A percentile compares a stretch with the other conserved stretches of the same genome.
Evolutionary conservation across 225 moss, liverwort and hornwort species (phyloP).

Genomic region (Sphagnum tenellum): DNA sequence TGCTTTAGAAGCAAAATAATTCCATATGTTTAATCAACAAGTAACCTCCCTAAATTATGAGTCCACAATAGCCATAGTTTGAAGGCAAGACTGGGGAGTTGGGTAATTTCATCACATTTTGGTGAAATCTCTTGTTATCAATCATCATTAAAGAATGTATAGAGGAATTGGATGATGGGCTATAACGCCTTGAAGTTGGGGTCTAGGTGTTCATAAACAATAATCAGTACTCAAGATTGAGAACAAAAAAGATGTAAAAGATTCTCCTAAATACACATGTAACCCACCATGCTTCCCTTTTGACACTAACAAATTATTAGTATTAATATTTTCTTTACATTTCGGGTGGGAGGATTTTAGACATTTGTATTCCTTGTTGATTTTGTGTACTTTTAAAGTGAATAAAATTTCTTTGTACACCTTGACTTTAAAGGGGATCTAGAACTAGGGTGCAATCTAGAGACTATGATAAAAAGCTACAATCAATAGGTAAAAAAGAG

Average conservation of each 20-base stretch:
- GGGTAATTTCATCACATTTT: background rate
- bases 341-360: too few relatives aligned
- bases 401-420: background rate
- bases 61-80: too few relatives aligned
- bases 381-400: background rate
- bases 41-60: conserved; percentile 8
- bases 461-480: conserved; percentile 47
- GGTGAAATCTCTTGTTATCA: background rate
- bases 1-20: conserved; percentile 41
- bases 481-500: conserved; percentile 57
- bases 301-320: too few relatives aligned
- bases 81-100: too few relatives aligned
- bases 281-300: too few relatives aligned
- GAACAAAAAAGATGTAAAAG: too few relatives aligned
- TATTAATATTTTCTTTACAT: too few relatives aligned
- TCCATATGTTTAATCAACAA: conserved; percentile 17
- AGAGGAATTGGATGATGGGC: background rate
- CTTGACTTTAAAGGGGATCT: background rate
- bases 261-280: too few relatives aligned
- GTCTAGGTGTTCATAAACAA: background rate
- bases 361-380: background rate
- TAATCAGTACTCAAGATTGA: too few relatives aligned
- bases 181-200: background rate
- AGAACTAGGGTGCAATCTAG: conserved; percentile 18
- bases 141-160: background rate